These are phyloP conservation scores for Colletotrichum sp. DNA, from an alignment of 2,329 filamentous ascomycete genomes.

Conservation along the genomic window DNA sequence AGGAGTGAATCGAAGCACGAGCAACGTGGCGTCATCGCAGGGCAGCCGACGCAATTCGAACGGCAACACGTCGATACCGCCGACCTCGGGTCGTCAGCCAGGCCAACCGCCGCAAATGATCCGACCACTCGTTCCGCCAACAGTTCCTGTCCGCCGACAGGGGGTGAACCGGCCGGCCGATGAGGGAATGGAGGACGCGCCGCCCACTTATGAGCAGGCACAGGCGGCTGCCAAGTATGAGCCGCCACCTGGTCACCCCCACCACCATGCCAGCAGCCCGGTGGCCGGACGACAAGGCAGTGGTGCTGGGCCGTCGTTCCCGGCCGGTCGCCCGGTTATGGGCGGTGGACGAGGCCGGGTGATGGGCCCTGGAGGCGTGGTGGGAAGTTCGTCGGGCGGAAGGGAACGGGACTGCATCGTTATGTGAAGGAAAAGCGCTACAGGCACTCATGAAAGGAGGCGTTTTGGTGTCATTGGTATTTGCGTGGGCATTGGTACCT, in stretches of 20 bases:
- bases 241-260: conserved; percentile 56
- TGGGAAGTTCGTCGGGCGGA: conserved; percentile 11
- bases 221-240: conserved; percentile 55
- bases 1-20: conserved; percentile 14
- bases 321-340: conserved; percentile 9
- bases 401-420: conserved; percentile 47
- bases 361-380: conserved; percentile 10
- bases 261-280: conserved; percentile 47
- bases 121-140: conserved; percentile 50
- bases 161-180: conserved; percentile 41
- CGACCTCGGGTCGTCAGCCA: conserved; percentile 7
- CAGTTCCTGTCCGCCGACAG: conserved; percentile 39
- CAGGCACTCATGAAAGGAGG: not conserved
- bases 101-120: conserved; percentile 38
- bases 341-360: conserved; percentile 11
- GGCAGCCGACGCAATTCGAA: conserved; percentile 12
- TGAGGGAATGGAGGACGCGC: conserved; percentile 52
- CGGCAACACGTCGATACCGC: not conserved
- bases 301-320: conserved; percentile 7
- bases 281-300: conserved; percentile 17
- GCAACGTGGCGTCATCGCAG: not conserved
- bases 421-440: conserved; percentile 40
- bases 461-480: not conserved
- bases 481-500: not conserved
- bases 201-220: conserved; percentile 63